Base-by-base conservation (phyloP, 1,139 yeast species). In the Debaryomyces sp. region DNA sequence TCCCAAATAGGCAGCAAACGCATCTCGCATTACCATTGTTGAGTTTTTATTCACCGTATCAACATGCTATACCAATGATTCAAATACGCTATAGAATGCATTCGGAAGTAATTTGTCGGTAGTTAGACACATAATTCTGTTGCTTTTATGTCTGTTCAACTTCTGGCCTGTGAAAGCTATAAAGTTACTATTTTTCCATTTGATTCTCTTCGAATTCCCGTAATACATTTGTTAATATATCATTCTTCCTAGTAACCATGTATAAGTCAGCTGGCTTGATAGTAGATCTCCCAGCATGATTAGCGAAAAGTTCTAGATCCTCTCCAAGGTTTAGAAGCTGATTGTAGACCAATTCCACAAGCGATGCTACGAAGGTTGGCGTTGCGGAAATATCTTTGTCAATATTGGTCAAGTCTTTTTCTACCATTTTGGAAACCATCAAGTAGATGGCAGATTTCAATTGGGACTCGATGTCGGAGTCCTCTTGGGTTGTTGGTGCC, bases 221-320 rank as follows among this genome's bases (percentile, higher is more conserved):
- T 50, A 84, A 57, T 22, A 78, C 67, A 30, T 68, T 63, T 10
- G 77, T 71, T 52, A 82, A 64, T 4, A 70, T 71, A 3, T 70
- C 77, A 58, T 82, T 82, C 61, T 78, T 74, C 41, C 88, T 64
- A 13, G 81, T 71, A 6, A 75, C 75, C 86, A 83, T 80, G 55
- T 70, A 75, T 55, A 85, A 51, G 60, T 85, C 91, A 2, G 73
- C 76, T 0, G 80, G 75, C 7, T 69, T 68, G 23, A 85, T 68
- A 1, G 78, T 75, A 48, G 71, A 67, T 37, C 90, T 62, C 17
- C 77, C 79, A 0, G 84, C 90, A 59, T 85, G 90, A 48, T 75
- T 65, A 8, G 89, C 87, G 66, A 85, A 85, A 44, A 77, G 64
- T 62, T 85, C 89, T 49, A 85, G 66, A 60, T 85, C 90, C 47